Conservation (phyloP, 805 yeast genomes). For the Ogataea parapolymorpha region DNA sequence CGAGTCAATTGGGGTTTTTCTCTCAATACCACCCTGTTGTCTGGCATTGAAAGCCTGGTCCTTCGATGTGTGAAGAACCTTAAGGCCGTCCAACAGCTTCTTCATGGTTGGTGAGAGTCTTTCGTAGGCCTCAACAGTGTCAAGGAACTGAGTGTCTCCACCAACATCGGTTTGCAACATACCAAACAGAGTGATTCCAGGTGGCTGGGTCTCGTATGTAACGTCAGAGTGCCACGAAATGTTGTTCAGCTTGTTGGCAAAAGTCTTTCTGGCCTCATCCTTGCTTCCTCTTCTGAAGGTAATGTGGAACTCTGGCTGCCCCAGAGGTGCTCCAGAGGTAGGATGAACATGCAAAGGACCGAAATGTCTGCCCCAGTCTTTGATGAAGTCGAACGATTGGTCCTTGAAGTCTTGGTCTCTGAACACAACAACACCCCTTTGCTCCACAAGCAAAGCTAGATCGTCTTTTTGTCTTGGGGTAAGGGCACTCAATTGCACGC, state of each 20-base stretch:
- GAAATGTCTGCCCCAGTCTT: slow-evolving; percentile 57
- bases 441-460: slow-evolving; percentile 63
- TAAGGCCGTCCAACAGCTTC: slow-evolving; percentile 54
- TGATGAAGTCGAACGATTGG: slow-evolving; percentile 45
- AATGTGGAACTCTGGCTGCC: slow-evolving; percentile 57
- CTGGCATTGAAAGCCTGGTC: slow-evolving; percentile 64
- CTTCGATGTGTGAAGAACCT: slow-evolving; percentile 66
- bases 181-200: slow-evolving; percentile 65
- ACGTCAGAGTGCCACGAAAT: slow-evolving; percentile 71
- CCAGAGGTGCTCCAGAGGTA: slow-evolving; percentile 65
- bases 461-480: slow-evolving; percentile 59
- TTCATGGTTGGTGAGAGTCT: slow-evolving; percentile 66
- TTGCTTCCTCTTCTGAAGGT: slow-evolving; percentile 50
- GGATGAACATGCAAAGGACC: slow-evolving; percentile 75
- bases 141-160: slow-evolving; percentile 81
- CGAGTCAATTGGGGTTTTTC: slow-evolving; percentile 60
- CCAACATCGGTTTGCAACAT: slow-evolving; percentile 55
- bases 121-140: slow-evolving; percentile 65
- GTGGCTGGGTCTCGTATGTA: slow-evolving; percentile 69
- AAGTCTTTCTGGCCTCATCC: slow-evolving; percentile 36
- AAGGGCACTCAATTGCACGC: slow-evolving; percentile 56
- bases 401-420: slow-evolving; percentile 64
- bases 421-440: slow-evolving; percentile 66
- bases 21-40: slow-evolving; percentile 56
- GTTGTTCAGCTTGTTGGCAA: slow-evolving; percentile 36